A percentile compares a stretch with the other conserved stretches of the same genome.
phyloP scores from a whole-genome alignment of 495 filamentous ascomycete genomes.

The Aspergillus cavernicola region DNA sequence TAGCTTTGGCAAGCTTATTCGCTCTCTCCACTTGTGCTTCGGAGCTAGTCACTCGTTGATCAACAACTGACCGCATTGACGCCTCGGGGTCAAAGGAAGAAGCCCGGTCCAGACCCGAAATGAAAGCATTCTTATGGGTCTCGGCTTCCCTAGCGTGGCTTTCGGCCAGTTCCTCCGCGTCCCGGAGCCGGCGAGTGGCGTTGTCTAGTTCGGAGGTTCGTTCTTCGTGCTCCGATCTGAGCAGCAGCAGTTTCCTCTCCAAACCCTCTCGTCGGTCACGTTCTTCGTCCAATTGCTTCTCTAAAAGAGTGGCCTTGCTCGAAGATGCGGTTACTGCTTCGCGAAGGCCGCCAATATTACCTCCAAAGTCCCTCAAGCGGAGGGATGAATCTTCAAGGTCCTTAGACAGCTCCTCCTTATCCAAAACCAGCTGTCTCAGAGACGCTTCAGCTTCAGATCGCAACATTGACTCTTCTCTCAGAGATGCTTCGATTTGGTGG shows the following conservation, averaged over 20 bases:
- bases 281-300: conserved; percentile 83
- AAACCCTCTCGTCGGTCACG: conserved; percentile 67
- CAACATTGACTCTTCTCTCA: conserved; percentile 72
- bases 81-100: conserved; percentile 43
- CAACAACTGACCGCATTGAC: conserved; percentile 52
- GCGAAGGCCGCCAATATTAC: conserved; percentile 68
- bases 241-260: conserved; percentile 74
- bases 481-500: conserved; percentile 67
- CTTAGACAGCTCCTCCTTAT: conserved; percentile 75
- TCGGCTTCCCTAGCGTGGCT: conserved; percentile 82
- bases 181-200: conserved; percentile 66
- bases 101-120: conserved; percentile 72
- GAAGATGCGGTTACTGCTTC: conserved; percentile 75
- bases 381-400: conserved; percentile 64
- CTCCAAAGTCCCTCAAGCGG: conserved; percentile 66
- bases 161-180: conserved; percentile 89
- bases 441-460: conserved; percentile 71
- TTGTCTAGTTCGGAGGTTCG: conserved; percentile 75
- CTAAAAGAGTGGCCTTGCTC: conserved; percentile 69
- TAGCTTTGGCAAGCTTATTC: conserved; percentile 75
- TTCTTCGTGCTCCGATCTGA: conserved; percentile 83
- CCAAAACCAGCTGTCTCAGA: conserved; percentile 68
- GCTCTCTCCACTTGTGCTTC: conserved; percentile 77
- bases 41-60: conserved; percentile 73
- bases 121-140: conserved; percentile 77